Base-by-base conservation (phyloP, 2,329 filamentous ascomycete species). In the Colletotrichum sublineola region DNA sequence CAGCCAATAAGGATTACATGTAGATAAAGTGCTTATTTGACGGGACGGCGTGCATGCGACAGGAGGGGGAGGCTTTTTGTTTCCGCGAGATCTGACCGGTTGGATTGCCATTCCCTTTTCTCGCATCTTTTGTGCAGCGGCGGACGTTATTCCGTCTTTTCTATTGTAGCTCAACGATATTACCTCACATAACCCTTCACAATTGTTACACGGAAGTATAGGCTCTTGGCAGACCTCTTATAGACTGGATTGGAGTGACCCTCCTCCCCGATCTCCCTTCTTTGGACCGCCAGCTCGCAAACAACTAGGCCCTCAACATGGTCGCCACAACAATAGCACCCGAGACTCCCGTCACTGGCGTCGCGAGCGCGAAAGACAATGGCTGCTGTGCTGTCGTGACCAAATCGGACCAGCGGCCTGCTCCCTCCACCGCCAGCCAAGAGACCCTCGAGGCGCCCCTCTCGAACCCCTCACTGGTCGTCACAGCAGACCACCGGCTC, bases 401-500 rank as follows among this genome's bases (percentile, higher is more conserved):
- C 0, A 63, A 67, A 57, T 14, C 62, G 44, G 36, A 71, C 40
- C 63, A 64, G 42, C 55, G 38, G 6, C 3, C 58, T 8, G 64
- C 58, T 9, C 38, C 38, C 6, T 11, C 40, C 38, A 31, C n/a
- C 58, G 42, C 61, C 63, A 29, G 64, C 9, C 55, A 50, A 29
- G 61, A 75, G 18, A 74, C 66, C 20, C 74, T 81, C 31, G 33
- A 75, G 52, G 78, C 79, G 7, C 78, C 80, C 38, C 75, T 79
- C 12, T 79, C 81, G 61, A 91, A 90, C 75, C 88, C 88, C 6
- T 88, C 87, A 2, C 80, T 90, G 15, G 85, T 89, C 72, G 87
- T 91, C 20, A 91, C 89, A 0, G 87, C 86, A 57, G 88, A 91
- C 76, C 89, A 91, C 76, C 82, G 83, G 6, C 77, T 92, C 67